These are phyloP conservation scores for Ramalina intermedia DNA, from an alignment of 495 filamentous ascomycete species.

Conservation along the genomic window DNA sequence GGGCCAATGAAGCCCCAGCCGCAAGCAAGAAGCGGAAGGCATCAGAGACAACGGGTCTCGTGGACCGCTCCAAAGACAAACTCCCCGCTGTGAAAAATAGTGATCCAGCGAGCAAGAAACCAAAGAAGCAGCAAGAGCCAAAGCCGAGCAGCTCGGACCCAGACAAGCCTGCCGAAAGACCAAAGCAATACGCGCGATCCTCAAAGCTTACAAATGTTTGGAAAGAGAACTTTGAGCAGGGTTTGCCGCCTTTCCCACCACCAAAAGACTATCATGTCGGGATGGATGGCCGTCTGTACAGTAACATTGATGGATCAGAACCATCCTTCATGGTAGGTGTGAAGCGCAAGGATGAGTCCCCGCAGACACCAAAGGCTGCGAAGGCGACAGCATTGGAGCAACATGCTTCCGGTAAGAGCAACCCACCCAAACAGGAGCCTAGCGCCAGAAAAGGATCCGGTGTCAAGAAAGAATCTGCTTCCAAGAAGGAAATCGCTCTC, in stretches of 20 bases:
- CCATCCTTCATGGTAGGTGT: background rate
- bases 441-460: background rate
- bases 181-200: constrained; percentile 2
- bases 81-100: background rate
- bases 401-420: background rate
- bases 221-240: background rate
- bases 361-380: background rate
- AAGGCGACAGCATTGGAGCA: too few relatives aligned
- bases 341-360: background rate
- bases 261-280: background rate
- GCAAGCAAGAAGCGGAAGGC: constrained; percentile 13
- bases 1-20: background rate
- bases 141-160: background rate
- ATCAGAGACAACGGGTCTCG: background rate
- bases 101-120: background rate
- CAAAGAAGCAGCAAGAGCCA: background rate
- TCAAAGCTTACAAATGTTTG: background rate
- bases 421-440: background rate
- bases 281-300: background rate
- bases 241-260: background rate
- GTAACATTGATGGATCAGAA: background rate
- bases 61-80: background rate
- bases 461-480: constrained; percentile 12
- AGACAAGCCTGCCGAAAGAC: background rate
- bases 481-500: constrained; percentile 7